A percentile compares a stretch with the other conserved stretches of the same genome.
Conservation (phyloP, 129 eudicot genomes). For the Artemisia tridentata region DNA sequence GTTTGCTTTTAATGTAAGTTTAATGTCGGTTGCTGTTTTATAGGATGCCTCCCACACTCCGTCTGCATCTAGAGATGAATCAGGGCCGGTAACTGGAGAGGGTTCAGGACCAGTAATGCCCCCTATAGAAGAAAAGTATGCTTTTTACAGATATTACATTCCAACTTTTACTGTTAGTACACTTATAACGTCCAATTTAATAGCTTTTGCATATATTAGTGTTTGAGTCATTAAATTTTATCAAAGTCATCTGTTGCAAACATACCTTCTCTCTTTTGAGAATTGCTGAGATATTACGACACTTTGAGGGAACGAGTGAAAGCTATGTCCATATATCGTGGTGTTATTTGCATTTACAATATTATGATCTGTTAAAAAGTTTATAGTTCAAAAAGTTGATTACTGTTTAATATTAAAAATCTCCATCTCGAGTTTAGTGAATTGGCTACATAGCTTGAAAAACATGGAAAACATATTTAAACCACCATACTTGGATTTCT, state of each 20-base stretch:
- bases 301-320: neutral
- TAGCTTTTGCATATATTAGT: neutral
- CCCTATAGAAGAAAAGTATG: slow-evolving; percentile 64
- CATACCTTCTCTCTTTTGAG: neutral
- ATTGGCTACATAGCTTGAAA: too few species aligned
- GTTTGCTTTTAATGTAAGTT: slow-evolving; percentile 13
- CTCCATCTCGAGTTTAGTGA: too few species aligned
- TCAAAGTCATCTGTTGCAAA: neutral
- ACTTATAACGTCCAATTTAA: neutral
- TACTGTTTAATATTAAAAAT: too few species aligned
- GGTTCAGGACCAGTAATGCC: slow-evolving; percentile 18
- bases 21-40: slow-evolving; percentile 10
- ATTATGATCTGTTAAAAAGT: neutral
- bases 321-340: neutral
- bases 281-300: neutral
- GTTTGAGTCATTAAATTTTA: neutral
- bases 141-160: neutral
- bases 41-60: slow-evolving; percentile 41
- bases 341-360: neutral
- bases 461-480: too few species aligned
- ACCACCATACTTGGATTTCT: too few species aligned
- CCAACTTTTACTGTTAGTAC: neutral
- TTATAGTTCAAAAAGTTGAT: neutral
- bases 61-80: slow-evolving; percentile 22
- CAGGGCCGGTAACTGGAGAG: slow-evolving; percentile 25